Evolutionary conservation across 2,329 filamentous ascomycete genomes (phyloP).

Genomic region (Coniella lustricola): DNA sequence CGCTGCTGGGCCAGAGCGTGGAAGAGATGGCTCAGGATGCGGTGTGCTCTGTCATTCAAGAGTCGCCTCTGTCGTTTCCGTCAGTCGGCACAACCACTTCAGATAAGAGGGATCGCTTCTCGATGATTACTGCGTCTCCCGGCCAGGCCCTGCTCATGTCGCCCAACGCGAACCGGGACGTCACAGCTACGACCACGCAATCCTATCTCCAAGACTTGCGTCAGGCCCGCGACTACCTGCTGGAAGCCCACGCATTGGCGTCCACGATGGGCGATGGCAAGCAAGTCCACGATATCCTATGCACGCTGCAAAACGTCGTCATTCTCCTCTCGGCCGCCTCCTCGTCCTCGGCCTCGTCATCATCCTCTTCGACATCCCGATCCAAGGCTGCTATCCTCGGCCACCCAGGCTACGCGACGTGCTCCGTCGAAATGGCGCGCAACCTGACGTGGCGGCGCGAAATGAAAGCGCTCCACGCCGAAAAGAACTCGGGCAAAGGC

Average conservation of each 20-base stretch:
- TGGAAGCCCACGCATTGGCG: conserved; percentile 55
- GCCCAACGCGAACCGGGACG: conserved; percentile 14
- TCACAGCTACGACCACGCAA: conserved; percentile 17
- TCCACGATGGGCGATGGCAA: conserved; percentile 48
- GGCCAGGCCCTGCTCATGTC: conserved; percentile 21
- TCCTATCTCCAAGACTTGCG: conserved; percentile 53
- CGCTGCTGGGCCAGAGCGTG: conserved; percentile 61
- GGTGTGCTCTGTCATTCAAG: conserved; percentile 81
- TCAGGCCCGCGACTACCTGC: conserved; percentile 58
- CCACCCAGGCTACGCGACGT: conserved; percentile 52
- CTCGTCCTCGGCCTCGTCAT: conserved; percentile 38
- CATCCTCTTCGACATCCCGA: conserved; percentile 37
- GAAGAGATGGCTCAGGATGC: conserved; percentile 71
- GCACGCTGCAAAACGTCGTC: conserved; percentile 56
- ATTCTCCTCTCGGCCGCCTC: conserved; percentile 59
- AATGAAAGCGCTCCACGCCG: conserved; percentile 43
- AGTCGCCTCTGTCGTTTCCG: conserved; percentile 86
- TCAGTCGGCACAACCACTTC: conserved; percentile 45
- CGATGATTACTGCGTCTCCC: conserved; percentile 30
- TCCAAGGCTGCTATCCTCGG: conserved; percentile 30
- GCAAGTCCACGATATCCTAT: conserved; percentile 56
- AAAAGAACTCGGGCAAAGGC: conserved; percentile 35
- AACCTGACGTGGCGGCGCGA: conserved; percentile 63
- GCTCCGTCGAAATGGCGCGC: conserved; percentile 62
- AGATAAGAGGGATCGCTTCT: conserved; percentile 34